Conservation (phyloP, 2,329 filamentous ascomycete species). For the Beauveria brongniartii region DNA sequence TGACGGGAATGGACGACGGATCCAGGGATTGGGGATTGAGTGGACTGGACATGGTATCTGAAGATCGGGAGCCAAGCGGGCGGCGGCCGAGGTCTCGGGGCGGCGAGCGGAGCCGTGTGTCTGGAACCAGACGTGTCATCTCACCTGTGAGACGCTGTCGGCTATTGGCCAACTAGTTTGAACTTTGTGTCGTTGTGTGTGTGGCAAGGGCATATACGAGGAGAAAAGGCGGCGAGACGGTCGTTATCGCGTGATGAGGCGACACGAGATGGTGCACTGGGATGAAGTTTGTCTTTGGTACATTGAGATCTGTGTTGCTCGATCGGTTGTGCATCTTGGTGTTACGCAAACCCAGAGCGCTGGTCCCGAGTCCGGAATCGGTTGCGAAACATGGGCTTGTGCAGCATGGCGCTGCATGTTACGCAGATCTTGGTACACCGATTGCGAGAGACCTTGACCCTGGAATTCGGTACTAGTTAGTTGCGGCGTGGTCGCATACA, state of each 20-base stretch:
- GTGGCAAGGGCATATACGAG: neutral
- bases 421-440: neutral
- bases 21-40: slow-evolving; percentile 16
- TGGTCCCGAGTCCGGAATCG: neutral
- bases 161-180: neutral
- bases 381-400: neutral
- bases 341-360: neutral
- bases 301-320: neutral
- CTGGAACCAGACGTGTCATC: slow-evolving; percentile 28
- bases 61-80: slow-evolving; percentile 10
- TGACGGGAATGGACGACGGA: slow-evolving; percentile 14
- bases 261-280: neutral
- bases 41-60: slow-evolving; percentile 12
- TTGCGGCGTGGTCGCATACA: neutral
- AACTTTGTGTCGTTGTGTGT: neutral
- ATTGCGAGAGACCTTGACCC: neutral
- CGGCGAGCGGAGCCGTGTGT: slow-evolving; percentile 7
- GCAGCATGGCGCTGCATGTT: neutral
- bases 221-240: neutral
- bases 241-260: neutral
- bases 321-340: slow-evolving; percentile 3
- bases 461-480: neutral
- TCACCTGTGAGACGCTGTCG: slow-evolving; percentile 23
- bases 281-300: neutral
- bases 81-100: slow-evolving; percentile 8